phyloP scores from a whole-genome alignment of 2,329 filamentous ascomycete genomes.

The Berkeleyomyces rouxiae region DNA sequence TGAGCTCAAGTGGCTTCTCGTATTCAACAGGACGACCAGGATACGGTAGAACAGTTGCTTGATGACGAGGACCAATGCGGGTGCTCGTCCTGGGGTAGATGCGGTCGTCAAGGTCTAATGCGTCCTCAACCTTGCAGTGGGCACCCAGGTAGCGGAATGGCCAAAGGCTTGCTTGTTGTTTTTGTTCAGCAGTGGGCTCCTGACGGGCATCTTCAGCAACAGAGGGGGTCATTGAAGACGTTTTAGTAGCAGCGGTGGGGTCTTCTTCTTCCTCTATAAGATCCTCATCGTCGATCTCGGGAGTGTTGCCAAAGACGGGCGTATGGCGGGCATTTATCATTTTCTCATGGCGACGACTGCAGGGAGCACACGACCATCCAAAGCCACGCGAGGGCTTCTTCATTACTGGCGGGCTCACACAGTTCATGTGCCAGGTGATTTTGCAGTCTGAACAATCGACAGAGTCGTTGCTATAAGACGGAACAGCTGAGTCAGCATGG shows the following conservation, averaged over 20 bases:
- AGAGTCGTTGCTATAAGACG: constrained; percentile 56
- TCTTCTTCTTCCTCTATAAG: constrained; percentile 66
- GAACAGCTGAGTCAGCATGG: constrained; percentile 10
- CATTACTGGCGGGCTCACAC: constrained; percentile 74
- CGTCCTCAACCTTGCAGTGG: constrained; percentile 89
- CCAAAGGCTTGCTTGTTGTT: constrained; percentile 87
- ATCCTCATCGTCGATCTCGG: constrained; percentile 50
- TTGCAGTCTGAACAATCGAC: constrained; percentile 93
- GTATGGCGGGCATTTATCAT: constrained; percentile 83
- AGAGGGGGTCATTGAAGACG: not conserved
- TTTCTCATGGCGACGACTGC: constrained; percentile 86
- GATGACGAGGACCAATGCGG: constrained; percentile 75
- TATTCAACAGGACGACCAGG: constrained; percentile 75
- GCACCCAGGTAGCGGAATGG: constrained; percentile 90
- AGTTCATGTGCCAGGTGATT: constrained; percentile 97
- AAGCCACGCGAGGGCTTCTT: constrained; percentile 97
- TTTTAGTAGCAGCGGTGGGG: constrained; percentile 37
- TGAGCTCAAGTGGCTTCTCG: constrained; percentile 73
- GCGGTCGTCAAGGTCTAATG: constrained; percentile 88
- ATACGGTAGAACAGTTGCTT: constrained; percentile 75
- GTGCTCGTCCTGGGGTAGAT: constrained; percentile 95
- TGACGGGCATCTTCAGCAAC: constrained; percentile 34
- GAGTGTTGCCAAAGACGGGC: constrained; percentile 37
- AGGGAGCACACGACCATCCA: constrained; percentile 93
- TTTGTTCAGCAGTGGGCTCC: constrained; percentile 63